phyloP scores from a whole-genome alignment of 805 yeast genomes.

The Wickerhamiella shivajii region DNA sequence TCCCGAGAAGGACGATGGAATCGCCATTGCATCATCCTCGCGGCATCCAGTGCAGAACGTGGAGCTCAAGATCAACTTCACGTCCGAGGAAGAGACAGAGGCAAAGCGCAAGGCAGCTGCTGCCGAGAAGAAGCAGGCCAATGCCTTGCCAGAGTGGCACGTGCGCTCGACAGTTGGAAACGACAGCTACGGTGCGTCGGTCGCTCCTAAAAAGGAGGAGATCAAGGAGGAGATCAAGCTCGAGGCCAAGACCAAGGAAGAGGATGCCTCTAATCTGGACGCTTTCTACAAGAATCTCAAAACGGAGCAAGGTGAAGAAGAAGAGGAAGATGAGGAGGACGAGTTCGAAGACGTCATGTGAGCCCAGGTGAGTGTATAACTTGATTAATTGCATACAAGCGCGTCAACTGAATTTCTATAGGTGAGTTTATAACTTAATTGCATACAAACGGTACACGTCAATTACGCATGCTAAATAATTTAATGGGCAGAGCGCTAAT shows the following conservation, averaged over 20 bases:
- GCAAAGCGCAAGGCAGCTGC: constrained; percentile 50
- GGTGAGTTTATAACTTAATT: neutral
- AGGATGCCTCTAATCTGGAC: constrained; percentile 17
- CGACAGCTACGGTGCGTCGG: too few species aligned
- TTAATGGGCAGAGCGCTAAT: neutral
- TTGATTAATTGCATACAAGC: neutral
- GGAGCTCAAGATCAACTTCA: constrained; percentile 75
- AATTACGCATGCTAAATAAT: neutral
- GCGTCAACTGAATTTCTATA: too few species aligned
- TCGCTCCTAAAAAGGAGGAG: too few species aligned
- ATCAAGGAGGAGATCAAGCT: constrained; percentile 1
- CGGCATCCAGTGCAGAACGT: constrained; percentile 30
- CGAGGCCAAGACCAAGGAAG: constrained; percentile 6
- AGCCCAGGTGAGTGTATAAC: neutral
- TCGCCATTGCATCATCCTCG: constrained; percentile 15
- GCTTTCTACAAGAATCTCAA: constrained; percentile 19
- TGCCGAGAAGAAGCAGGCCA: constrained; percentile 69
- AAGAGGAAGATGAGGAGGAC: constrained; percentile 19
- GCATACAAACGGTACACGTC: neutral
- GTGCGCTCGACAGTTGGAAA: constrained; percentile 73
- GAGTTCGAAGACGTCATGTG: constrained; percentile 18
- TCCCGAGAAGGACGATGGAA: constrained; percentile 10
- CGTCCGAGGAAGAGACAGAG: constrained; percentile 73
- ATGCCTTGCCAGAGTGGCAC: constrained; percentile 96
- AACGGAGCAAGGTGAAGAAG: constrained; percentile 11